Evolutionary conservation across 352 stramenopile species (phyloP), one percentile per base, ranked within the genome.

Genomic region (Phytophthora sp.): DNA sequence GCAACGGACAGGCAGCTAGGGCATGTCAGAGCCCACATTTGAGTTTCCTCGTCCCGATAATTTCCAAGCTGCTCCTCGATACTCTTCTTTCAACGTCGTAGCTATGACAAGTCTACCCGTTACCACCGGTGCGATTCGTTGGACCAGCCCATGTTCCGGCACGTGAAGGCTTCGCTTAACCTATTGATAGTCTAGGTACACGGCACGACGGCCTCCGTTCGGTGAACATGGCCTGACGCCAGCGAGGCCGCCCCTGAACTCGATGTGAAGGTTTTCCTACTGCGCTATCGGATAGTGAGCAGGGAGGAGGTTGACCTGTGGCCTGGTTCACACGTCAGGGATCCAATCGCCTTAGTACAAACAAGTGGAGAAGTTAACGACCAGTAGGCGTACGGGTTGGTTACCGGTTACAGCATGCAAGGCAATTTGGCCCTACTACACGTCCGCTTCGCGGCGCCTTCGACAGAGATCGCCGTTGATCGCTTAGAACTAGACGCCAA

Each of bases 391-490:
- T 58, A 49, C 24, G 33, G 23, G 1, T n/a, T 58, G 6, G 51
- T 47, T 4, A 38, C 51, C 1, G 35, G 51, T 4, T 58, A 58
- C 35, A 49, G 21, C n/a, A 49, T 38, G 33, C 20, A 57, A n/a
- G 16, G 12, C 23, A 13, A 11, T 5, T 2, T 0, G 2, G 23
- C 15, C 1, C 2, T 44, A 0, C 15, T 47, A 0, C 23, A 36
- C 3, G 50, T 47, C 0, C 50, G n/a, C 7, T 5, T 11, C 24
- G n/a, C 12, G 31, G 1, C 31, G 8, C 6, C 33, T n/a, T n/a
- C 8, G 33, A 39, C 8, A 4, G 38, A 46, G 15, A 57, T 57
- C 12, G 49, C 31, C 0, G 20, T 57, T 0, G 49, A 57, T 33
- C 30, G 49, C 0, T 31, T 57, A 1, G 33, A 46, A n/a, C n/a